phyloP scores from a whole-genome alignment of 1,139 yeast genomes.

The Schwanniomyces etchellsii region DNA sequence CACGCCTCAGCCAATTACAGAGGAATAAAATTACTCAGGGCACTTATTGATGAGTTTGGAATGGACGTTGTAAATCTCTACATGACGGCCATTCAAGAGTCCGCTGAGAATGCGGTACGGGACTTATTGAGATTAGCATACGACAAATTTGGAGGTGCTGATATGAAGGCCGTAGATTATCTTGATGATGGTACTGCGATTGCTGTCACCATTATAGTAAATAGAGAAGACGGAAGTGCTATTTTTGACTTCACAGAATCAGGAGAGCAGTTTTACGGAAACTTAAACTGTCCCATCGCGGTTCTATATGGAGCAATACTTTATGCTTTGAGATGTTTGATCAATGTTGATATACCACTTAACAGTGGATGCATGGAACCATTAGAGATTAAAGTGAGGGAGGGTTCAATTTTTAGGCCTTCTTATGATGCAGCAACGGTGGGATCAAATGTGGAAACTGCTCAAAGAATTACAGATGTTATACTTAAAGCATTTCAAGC shows the following conservation, averaged over 20 bases:
- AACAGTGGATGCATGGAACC: constrained; percentile 36
- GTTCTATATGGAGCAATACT: constrained; percentile 33
- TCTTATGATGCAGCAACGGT: constrained; percentile 77
- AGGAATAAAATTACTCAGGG: constrained; percentile 35
- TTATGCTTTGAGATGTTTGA: constrained; percentile 34
- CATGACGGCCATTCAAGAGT: constrained; percentile 41
- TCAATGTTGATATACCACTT: constrained; percentile 34
- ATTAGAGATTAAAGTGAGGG: constrained; percentile 24
- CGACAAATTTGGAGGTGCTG: constrained; percentile 15
- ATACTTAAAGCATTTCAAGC: constrained; percentile 29
- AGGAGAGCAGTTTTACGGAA: constrained; percentile 55
- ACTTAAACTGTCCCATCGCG: constrained; percentile 53
- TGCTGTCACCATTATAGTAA: constrained; percentile 27
- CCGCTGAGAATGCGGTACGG: constrained; percentile 36
- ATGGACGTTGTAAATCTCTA: constrained; percentile 29
- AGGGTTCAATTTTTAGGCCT: constrained; percentile 51
- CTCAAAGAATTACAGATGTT: constrained; percentile 36
- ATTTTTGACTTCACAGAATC: constrained; percentile 45
- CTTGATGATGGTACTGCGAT: constrained; percentile 46
- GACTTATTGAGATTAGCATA: constrained; percentile 17
- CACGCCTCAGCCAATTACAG: constrained; percentile 45
- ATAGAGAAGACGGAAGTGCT: constrained; percentile 25
- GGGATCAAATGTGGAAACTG: constrained; percentile 39
- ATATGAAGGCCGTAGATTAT: constrained; percentile 23
- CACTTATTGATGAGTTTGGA: constrained; percentile 30